Base-by-base conservation (phyloP, 306 rosid genomes). In the Cajanus cajan region DNA sequence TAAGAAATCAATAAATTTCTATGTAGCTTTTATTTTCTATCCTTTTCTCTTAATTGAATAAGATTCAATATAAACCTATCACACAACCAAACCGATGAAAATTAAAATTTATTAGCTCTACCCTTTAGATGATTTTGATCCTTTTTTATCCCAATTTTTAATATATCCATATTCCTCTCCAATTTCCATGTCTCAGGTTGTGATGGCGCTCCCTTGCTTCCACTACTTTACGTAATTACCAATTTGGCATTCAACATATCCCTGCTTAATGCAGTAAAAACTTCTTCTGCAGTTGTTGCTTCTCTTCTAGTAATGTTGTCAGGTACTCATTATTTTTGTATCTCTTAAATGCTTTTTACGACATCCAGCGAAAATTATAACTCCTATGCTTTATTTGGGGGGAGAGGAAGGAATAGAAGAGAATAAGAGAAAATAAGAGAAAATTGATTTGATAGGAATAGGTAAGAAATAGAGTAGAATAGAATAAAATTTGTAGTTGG, bases 151-250 rank as follows among this genome's bases (percentile, higher is more conserved):
- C 62, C 12, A 16, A 4, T 37, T 78, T 77, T 77, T 79, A 10
- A 54, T 62, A 13, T 15, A 16, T 70, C 25, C 22, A 16, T 59
- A 25, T 58, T 55, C n/a, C 4, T 37, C 54, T 21, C 28, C 11
- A 40, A 39, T 66, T 66, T 19, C 68, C 65, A 28, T 55, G 44
- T 82, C 74, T 75, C 89, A 94, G 96, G 84, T 86, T 92, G 97
- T 76, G 82, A 77, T 44, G 98, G 98, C 21, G 92, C 98, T 61
- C 97, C 97, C 50, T 83, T 87, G 87, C 98, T 94, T 64, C 98
- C 97, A 7, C 81, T 92, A 69, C 97, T 94, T 50, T 94, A 92
- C 68, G 62, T 94, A 78, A 15, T 78, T 57, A 85, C 82, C 66
- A 94, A 94, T 85, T 84, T 94, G 74, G 78, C 88, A 68, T 94